phyloP scores from a whole-genome alignment of 352 stramenopile species.

The Aphanomyces stellatus region DNA sequence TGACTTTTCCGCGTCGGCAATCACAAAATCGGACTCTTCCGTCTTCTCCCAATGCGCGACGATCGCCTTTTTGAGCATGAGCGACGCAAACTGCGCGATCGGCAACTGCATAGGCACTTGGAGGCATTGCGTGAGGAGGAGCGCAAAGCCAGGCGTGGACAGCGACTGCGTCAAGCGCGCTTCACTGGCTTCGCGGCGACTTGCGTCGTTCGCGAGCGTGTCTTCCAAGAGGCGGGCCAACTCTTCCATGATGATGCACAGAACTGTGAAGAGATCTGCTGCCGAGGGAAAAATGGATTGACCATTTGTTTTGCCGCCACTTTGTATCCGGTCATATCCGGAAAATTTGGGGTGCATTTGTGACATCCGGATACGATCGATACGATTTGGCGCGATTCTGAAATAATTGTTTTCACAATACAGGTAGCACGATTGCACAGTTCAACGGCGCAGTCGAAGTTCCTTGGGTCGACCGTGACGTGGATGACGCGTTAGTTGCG shows the following conservation, averaged over 20 bases:
- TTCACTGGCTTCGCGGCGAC: background rate
- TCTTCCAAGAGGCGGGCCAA: slow-evolving; percentile 9
- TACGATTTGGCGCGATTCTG: background rate
- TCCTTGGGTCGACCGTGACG: background rate
- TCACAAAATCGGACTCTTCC: slow-evolving; percentile 29
- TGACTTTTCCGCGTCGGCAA: slow-evolving; percentile 55
- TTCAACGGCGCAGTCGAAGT: background rate
- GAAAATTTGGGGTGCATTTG: too few species aligned
- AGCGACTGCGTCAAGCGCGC: background rate
- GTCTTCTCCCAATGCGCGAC: slow-evolving; percentile 40
- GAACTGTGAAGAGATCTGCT: background rate
- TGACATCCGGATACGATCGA: background rate
- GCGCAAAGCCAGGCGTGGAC: slow-evolving; percentile 42
- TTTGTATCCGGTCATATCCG: background rate
- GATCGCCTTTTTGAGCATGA: slow-evolving; percentile 73
- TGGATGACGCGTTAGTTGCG: background rate
- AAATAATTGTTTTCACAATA: background rate
- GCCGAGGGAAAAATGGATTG: background rate
- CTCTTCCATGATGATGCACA: background rate
- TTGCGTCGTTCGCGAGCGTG: background rate
- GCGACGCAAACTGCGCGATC: slow-evolving; percentile 46
- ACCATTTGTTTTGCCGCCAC: background rate
- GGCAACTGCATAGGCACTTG: slow-evolving; percentile 27
- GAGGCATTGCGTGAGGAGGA: slow-evolving; percentile 63
- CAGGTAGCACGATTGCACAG: background rate